These are phyloP conservation scores for Neofusicoccum cordaticola DNA, from an alignment of 2,329 filamentous ascomycete species.

Conservation along the genomic window DNA sequence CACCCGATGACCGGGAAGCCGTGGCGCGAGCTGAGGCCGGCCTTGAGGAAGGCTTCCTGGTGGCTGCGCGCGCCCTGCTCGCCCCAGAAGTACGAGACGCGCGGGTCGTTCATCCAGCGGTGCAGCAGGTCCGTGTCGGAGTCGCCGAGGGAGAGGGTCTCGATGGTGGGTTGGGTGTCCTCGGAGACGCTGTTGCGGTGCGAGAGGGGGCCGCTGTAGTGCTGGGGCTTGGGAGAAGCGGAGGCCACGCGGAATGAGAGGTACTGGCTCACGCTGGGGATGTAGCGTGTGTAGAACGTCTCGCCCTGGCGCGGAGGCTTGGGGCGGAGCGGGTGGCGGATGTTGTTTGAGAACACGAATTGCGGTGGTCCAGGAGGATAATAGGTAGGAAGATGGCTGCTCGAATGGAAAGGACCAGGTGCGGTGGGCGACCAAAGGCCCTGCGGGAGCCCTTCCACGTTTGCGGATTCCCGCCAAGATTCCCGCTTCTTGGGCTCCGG, in stretches of 20 bases:
- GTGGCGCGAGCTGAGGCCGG: conserved; percentile 64
- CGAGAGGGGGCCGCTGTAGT: conserved; percentile 58
- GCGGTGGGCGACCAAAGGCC: conserved; percentile 41
- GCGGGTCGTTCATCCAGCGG: conserved; percentile 83
- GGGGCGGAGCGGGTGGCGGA: conserved; percentile 81
- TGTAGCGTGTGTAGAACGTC: conserved; percentile 83
- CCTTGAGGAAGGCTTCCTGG: conserved; percentile 66
- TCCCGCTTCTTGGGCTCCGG: conserved; percentile 18
- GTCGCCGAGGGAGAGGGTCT: conserved; percentile 29
- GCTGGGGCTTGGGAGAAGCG: conserved; percentile 60
- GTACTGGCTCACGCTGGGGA: conserved; percentile 79
- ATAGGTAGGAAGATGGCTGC: conserved; percentile 84
- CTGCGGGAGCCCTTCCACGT: conserved; percentile 31
- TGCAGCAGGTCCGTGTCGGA: conserved; percentile 69
- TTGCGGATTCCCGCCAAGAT: conserved; percentile 22
- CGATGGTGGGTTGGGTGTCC: conserved; percentile 33
- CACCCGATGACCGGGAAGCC: conserved; percentile 88
- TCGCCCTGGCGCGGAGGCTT: conserved; percentile 90
- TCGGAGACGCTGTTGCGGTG: conserved; percentile 49
- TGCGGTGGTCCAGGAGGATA: conserved; percentile 81
- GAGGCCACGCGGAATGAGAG: conserved; percentile 86
- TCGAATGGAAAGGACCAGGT: conserved; percentile 72
- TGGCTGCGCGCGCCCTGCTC: conserved; percentile 54
- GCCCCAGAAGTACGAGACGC: conserved; percentile 85
- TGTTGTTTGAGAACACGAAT: conserved; percentile 72